A percentile compares a stretch with the other conserved stretches of the same genome.
These are phyloP conservation scores for Geosiphon pyriformis DNA, from an alignment of 192 early-diverging fungal genomes.

Conservation along the genomic window DNA sequence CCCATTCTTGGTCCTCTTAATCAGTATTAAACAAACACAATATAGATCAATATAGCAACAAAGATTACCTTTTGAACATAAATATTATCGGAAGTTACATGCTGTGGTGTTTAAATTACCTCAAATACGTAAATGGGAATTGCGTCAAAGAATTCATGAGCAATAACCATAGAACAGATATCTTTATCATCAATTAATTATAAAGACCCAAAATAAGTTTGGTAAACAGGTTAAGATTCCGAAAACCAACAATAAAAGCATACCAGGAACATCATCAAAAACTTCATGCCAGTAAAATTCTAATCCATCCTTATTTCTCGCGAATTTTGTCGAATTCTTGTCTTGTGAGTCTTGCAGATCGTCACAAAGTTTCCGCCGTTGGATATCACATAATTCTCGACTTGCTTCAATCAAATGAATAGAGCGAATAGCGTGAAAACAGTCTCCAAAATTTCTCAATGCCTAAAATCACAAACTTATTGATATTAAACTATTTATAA, in stretches of 20 bases:
- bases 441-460: conserved; percentile 60
- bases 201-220: not conserved
- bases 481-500: not conserved
- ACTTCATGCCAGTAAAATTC: conserved; percentile 63
- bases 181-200: conserved; percentile 25
- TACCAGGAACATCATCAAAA: conserved; percentile 56
- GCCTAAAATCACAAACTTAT: conserved; percentile 32
- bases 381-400: conserved; percentile 63
- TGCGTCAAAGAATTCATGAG: conserved; percentile 98
- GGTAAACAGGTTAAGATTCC: too few species aligned
- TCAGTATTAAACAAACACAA: not conserved
- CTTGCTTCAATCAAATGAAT: conserved; percentile 87
- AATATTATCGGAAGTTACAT: not conserved
- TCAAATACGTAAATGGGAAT: conserved; percentile 85
- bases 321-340: too few species aligned
- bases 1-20: conserved; percentile 61
- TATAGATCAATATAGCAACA: not conserved
- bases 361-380: conserved; percentile 48
- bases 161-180: conserved; percentile 66
- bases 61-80: not conserved
- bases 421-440: conserved; percentile 51
- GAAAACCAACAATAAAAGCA: not conserved
- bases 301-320: conserved; percentile 37
- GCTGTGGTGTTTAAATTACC: conserved; percentile 30
- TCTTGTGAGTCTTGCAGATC: conserved; percentile 20